Percentiles rank a stretch among this genome's conserved stretches.
Conservation (phyloP, 1,284 basidiomycete genomes). For the Rhodotorula mucilaginosa region DNA sequence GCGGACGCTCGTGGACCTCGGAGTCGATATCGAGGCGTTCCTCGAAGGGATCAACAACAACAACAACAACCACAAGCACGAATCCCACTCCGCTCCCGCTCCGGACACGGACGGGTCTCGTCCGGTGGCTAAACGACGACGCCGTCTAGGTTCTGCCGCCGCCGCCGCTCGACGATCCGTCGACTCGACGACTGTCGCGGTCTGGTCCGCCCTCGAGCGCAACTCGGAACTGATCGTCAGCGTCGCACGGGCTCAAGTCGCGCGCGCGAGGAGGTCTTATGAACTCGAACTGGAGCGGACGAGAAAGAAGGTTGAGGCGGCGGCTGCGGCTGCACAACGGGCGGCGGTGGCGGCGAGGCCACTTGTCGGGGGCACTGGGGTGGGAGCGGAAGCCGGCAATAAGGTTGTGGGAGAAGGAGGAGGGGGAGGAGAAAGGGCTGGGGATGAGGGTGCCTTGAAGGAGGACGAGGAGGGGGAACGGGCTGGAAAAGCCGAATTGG, state of each 20-base stretch:
- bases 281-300: not conserved
- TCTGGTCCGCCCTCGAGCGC: not conserved
- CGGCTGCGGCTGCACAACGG: not conserved
- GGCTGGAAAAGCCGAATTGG: not conserved
- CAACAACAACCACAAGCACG: too few relatives aligned
- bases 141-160: not conserved
- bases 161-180: not conserved
- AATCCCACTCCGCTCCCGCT: too few relatives aligned
- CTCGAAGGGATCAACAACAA: not conserved
- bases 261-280: not conserved
- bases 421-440: not conserved
- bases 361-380: too few relatives aligned
- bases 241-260: conserved; percentile 3
- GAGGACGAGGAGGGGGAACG: not conserved
- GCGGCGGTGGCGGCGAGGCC: too few relatives aligned
- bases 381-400: too few relatives aligned
- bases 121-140: too few relatives aligned
- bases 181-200: too few relatives aligned
- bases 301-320: not conserved
- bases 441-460: not conserved
- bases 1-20: not conserved
- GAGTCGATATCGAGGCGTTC: not conserved
- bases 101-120: too few relatives aligned
- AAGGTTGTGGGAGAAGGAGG: not conserved
- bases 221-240: not conserved